Conservation (phyloP, 1,284 basidiomycete genomes). For the Rhodotorula mucilaginosa region DNA sequence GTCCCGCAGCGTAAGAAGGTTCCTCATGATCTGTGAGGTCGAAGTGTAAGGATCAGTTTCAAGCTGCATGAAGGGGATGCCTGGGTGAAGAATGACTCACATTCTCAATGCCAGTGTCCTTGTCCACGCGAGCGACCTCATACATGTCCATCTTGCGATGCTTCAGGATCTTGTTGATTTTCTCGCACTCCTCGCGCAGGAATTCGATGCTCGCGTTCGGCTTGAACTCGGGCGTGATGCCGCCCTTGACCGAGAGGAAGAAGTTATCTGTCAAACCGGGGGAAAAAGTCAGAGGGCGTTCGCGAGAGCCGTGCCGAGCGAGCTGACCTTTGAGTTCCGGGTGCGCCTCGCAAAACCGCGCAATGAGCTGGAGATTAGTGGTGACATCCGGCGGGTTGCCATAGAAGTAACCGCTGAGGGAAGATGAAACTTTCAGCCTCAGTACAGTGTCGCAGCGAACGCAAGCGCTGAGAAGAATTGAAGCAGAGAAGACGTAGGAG, state of each 20-base stretch:
- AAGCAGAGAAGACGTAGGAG: not conserved
- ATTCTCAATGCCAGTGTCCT: slow-evolving; percentile 29
- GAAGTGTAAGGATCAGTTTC: not conserved
- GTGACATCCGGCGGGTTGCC: slow-evolving; percentile 20
- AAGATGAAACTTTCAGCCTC: not conserved
- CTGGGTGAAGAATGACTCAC: not conserved
- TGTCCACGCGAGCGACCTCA: slow-evolving; percentile 39
- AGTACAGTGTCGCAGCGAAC: not conserved
- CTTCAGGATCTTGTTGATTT: slow-evolving; percentile 40
- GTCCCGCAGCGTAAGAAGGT: slow-evolving; percentile 38
- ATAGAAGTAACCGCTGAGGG: slow-evolving; percentile 36
- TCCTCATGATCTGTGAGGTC: slow-evolving; percentile 38
- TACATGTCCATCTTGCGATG: slow-evolving; percentile 46
- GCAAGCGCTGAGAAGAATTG: no score
- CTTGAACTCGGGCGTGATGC: slow-evolving; percentile 23
- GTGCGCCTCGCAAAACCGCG: slow-evolving; percentile 42
- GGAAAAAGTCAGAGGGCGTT: not conserved
- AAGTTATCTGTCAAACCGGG: slow-evolving; percentile 23
- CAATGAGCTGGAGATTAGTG: slow-evolving; percentile 37
- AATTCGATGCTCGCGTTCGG: slow-evolving; percentile 36
- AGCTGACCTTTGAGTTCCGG: slow-evolving; percentile 38
- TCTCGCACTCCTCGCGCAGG: slow-evolving; percentile 38
- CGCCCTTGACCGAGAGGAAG: slow-evolving; percentile 46
- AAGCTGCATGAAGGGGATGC: not conserved
- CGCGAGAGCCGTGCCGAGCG: not conserved